Evolutionary conservation across 495 filamentous ascomycete genomes (phyloP), one percentile per base, ranked within the genome.

Genomic region (Xylaria cubensis): DNA sequence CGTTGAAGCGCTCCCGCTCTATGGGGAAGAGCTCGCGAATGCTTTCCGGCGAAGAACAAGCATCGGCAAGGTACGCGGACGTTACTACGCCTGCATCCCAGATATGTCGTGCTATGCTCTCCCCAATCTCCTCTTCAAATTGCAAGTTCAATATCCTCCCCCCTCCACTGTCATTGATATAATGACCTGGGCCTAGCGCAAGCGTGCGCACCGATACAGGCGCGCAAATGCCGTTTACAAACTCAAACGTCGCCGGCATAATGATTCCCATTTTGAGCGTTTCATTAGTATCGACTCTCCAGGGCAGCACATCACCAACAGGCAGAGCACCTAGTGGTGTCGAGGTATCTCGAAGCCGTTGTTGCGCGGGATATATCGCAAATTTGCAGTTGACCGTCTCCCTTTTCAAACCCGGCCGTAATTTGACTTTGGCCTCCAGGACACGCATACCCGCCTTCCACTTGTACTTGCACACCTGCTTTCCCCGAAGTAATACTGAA

Each of bases 41-140:
- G 13, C 26, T 53, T n/a, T 72, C 62, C 10, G 29, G 10, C 4
- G 46, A 70, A 34, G 42, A 17, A 15, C 78, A 80, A 7, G 81
- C 56, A 29, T 82, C 79, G 1, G 80, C 82, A 61, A 86, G 67
- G 17, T 80, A 75, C 13, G 76, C 81, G 0, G 82, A 78, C 10
- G 80, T 81, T 5, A 82, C 73, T 5, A 84, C 72, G 6, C 84
- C 84, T 32, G 76, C 85, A 80, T 90, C 95, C 96, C 96, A 99
- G 59, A 98, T 89, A 81, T 99, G 96, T 19, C 94, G 87, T 19
- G 95, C 95, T 75, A 99, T 97, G 78, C 93, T 97, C 78, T 98
- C 94, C 8, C 95, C 95, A 2, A 94, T 94, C 71, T 98, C 95
- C 76, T 99, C 96, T 84, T 92, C 92, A 26, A 98, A 88, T 8